These are phyloP conservation scores for Protomyces inouyei DNA, from an alignment of 1,139 yeast species.

Conservation along the genomic window DNA sequence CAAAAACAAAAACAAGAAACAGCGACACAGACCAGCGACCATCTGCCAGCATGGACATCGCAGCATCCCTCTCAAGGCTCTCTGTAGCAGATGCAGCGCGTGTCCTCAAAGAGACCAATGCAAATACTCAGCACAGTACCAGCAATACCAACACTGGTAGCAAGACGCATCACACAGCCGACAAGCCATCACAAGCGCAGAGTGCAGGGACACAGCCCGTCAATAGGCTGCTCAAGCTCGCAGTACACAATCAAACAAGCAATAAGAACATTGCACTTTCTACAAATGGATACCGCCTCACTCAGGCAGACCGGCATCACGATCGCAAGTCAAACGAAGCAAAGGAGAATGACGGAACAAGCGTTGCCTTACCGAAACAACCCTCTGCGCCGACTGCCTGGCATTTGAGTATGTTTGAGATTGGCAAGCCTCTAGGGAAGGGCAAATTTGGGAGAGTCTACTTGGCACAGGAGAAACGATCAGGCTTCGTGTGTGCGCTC, in stretches of 20 bases:
- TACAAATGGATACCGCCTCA: slow-evolving; percentile 11
- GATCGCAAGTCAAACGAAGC: slow-evolving; percentile 15
- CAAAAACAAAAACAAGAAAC: not conserved
- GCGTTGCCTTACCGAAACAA: slow-evolving; percentile 5
- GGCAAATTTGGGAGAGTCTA: slow-evolving; percentile 93
- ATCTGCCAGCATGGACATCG: slow-evolving; percentile 8
- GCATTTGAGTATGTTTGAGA: slow-evolving; percentile 64
- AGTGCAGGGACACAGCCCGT: slow-evolving; percentile 34
- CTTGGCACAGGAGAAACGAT: slow-evolving; percentile 69
- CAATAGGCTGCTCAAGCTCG: slow-evolving; percentile 34
- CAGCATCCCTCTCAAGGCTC: slow-evolving; percentile 17
- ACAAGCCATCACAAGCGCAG: not conserved
- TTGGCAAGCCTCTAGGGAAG: slow-evolving; percentile 83
- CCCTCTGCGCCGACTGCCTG: slow-evolving; percentile 34
- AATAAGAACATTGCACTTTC: slow-evolving; percentile 8
- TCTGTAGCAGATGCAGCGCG: slow-evolving; percentile 12
- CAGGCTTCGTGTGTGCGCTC: slow-evolving; percentile 81
- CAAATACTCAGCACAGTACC: not conserved
- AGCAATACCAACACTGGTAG: too few species aligned
- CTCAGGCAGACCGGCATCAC: not conserved
- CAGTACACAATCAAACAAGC: slow-evolving; percentile 36
- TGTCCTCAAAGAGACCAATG: slow-evolving; percentile 5
- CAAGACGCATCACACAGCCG: slow-evolving; percentile 1
- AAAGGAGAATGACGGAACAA: not conserved
- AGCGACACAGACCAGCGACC: not conserved